Base-by-base conservation (phyloP, 2,329 filamentous ascomycete species). In the Ascochyta pisi region DNA sequence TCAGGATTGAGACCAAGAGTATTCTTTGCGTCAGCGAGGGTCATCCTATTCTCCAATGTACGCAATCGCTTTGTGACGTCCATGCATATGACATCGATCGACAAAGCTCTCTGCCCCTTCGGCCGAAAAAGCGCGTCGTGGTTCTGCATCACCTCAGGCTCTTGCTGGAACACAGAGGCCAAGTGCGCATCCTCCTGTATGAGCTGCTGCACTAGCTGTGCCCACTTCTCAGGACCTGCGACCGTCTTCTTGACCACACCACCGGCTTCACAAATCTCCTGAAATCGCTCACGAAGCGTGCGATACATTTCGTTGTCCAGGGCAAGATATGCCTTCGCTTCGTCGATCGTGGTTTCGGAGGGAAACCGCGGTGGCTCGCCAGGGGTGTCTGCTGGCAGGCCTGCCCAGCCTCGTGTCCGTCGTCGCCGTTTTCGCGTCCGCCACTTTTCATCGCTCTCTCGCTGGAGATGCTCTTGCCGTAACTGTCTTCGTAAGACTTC, bases 61-160 rank as follows among this genome's bases (percentile, higher is more conserved):
- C 91, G 85, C 80, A 93, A 87, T 19, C 89, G 82, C 76, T 95
- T 95, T 1, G 90, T 93, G 27, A 94, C 89, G 75, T 94, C 90
- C 26, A 86, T 89, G 68, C 89, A 92, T 23, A 96, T 87, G 41
- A 92, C 84, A 70, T 96, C 91, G 5, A 96, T 78, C 0, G 90
- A 89, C 41, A 91, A 79, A 34, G 82, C 82, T 69, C 88, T 90
- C 38, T 82, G 79, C 39, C 89, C 86, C 48, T 67, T 71, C 2
- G 68, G 67, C 19, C 67, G 66, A 40, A 68, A 67, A 29, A 73
- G 57, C 1, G 67, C 62, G 7, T 66, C 62, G 10, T 57, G 60
- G 19, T 62, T 67, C 15, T 84, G 73, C 22, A 86, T 80, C 3
- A 83, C 82, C 24, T 84, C 81, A 39, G 85, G 81, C 6, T 81